phyloP scores from a whole-genome alignment of 345 rosid genomes.

The Eucalyptus polybractea region DNA sequence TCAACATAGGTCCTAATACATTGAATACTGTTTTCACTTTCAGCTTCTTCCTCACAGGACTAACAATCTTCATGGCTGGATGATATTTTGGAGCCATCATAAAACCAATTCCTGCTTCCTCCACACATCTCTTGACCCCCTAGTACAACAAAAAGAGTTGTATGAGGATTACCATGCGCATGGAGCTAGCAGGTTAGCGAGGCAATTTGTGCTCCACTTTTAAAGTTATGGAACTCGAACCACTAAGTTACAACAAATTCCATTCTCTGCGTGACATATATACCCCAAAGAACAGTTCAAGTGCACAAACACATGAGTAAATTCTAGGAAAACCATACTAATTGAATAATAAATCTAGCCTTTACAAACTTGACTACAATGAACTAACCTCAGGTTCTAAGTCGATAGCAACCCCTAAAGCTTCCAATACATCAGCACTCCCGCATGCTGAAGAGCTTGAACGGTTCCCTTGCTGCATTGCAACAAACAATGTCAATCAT shows the following conservation, averaged over 20 bases:
- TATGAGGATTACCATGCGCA: background rate
- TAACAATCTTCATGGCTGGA: conserved; percentile 86
- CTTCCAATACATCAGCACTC: conserved; percentile 92
- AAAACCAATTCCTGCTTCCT: conserved; percentile 81
- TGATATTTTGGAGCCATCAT: conserved; percentile 90
- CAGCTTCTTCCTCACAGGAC: conserved; percentile 75
- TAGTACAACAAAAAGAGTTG: conserved; percentile 1
- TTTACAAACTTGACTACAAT: background rate
- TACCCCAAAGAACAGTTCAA: background rate
- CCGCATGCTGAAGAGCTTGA: conserved; percentile 99
- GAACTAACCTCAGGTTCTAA: conserved; percentile 63
- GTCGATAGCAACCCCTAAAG: conserved; percentile 64
- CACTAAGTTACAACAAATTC: background rate
- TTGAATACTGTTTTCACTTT: conserved; percentile 84
- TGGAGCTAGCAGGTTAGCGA: background rate
- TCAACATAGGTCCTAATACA: conserved; percentile 84
- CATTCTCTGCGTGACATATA: background rate
- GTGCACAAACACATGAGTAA: background rate
- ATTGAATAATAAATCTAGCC: background rate
- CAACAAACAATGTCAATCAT: background rate
- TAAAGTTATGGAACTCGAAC: background rate
- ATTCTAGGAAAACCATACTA: background rate
- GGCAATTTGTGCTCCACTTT: background rate
- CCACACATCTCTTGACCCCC: conserved; percentile 66
- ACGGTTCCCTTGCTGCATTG: conserved; percentile 81